A percentile compares a stretch with the other conserved stretches of the same genome.
These are phyloP conservation scores for Aspergillus mulundensis DNA, from an alignment of 495 filamentous ascomycete species.

Conservation along the genomic window DNA sequence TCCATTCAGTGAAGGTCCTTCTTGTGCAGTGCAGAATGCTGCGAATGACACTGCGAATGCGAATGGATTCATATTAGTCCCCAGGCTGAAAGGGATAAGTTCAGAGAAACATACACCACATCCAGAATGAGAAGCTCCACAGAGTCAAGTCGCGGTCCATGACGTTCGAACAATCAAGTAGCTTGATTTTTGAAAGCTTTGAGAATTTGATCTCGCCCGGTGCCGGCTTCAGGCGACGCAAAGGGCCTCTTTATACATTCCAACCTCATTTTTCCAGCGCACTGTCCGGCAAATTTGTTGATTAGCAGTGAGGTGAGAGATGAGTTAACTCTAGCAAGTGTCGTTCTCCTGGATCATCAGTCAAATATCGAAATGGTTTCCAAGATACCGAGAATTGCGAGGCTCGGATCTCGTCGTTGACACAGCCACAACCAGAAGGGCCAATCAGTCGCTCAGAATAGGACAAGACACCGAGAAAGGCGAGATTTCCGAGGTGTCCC, in stretches of 20 bases:
- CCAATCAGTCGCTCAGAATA: neutral
- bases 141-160: neutral
- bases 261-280: too few relatives aligned
- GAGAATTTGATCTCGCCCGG: neutral
- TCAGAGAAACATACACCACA: neutral
- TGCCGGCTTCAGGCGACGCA: neutral
- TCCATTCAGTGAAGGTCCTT: neutral
- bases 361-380: neutral
- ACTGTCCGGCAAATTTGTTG: too few relatives aligned
- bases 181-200: neutral
- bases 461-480: conserved; percentile 12
- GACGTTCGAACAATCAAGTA: neutral
- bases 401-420: neutral
- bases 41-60: neutral
- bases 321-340: too few relatives aligned
- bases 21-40: neutral
- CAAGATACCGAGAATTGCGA: conserved; percentile 13
- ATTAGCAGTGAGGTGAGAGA: too few relatives aligned
- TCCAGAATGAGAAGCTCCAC: neutral
- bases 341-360: neutral
- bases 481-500: neutral
- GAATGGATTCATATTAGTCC: neutral
- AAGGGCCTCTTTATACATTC: neutral
- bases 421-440: conserved; percentile 2
- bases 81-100: neutral